Evolutionary conservation across 768 basidiomycete species (phyloP).

Genomic region (Rhodocollybia butyracea): DNA sequence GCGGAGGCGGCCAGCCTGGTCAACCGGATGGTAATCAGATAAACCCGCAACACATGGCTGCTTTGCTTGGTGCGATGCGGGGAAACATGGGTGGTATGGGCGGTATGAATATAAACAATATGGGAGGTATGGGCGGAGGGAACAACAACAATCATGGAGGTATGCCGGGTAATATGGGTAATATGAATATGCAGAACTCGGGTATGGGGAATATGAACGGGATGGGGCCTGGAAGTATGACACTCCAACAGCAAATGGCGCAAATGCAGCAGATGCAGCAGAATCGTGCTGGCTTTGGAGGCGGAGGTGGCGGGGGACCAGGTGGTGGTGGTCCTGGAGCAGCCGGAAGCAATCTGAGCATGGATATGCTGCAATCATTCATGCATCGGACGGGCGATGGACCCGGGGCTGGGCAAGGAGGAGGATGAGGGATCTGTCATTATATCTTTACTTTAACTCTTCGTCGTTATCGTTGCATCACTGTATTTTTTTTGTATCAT

Average conservation of each 20-base stretch:
- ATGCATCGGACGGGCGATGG: no score
- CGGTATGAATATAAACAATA: neutral
- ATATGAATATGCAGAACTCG: neutral
- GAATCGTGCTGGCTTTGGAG: neutral
- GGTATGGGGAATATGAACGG: neutral
- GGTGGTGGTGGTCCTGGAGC: neutral
- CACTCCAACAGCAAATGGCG: neutral
- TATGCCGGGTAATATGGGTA: neutral
- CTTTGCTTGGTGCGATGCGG: neutral
- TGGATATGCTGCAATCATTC: conserved; percentile 2
- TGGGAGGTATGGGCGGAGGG: neutral
- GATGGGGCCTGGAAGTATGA: neutral
- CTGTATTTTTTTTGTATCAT: no score
- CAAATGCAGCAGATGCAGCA: conserved; percentile 1
- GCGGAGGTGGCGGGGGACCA: neutral
- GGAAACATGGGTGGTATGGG: neutral
- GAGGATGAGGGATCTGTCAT: no score
- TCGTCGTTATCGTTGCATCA: no score
- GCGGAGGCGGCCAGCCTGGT: neutral
- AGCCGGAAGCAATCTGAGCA: neutral
- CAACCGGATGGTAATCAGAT: neutral
- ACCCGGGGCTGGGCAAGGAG: no score
- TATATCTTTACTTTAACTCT: no score
- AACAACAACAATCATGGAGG: no score
- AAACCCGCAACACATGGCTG: neutral